Conservation (phyloP, 306 rosid genomes). For the Dalbergia cultrata region DNA sequence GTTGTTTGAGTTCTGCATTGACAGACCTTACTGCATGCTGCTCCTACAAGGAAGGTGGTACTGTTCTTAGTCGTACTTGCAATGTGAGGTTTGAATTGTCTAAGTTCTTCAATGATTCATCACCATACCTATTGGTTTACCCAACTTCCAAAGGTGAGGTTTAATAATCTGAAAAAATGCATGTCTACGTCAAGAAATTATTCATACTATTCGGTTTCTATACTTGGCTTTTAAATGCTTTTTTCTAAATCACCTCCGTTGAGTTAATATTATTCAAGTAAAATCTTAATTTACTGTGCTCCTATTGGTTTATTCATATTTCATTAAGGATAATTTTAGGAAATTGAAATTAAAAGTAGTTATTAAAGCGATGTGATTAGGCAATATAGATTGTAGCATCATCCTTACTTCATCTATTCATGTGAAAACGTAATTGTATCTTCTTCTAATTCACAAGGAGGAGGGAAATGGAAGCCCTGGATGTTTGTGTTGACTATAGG, state of each 20-base stretch:
- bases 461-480: conserved; percentile 58
- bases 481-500: conserved; percentile 49
- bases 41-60: conserved; percentile 48
- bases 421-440: not conserved
- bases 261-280: not conserved
- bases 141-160: conserved; percentile 47
- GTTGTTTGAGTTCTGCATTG: conserved; percentile 57
- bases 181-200: not conserved
- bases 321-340: not conserved
- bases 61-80: conserved; percentile 56
- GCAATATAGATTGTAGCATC: not conserved
- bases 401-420: conserved; percentile 1
- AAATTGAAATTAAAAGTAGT: not conserved
- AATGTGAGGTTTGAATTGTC: conserved; percentile 53
- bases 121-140: conserved; percentile 27
- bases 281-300: not conserved
- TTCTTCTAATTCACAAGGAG: conserved; percentile 35
- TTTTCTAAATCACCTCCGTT: not conserved
- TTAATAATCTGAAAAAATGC: not conserved
- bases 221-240: not conserved
- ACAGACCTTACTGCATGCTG: conserved; percentile 55
- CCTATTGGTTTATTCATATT: not conserved
- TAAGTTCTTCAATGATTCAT: conserved; percentile 51
- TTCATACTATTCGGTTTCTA: not conserved
- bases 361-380: not conserved